Conservation (phyloP, 495 filamentous ascomycete genomes). For the Rhypophila decipiens region DNA sequence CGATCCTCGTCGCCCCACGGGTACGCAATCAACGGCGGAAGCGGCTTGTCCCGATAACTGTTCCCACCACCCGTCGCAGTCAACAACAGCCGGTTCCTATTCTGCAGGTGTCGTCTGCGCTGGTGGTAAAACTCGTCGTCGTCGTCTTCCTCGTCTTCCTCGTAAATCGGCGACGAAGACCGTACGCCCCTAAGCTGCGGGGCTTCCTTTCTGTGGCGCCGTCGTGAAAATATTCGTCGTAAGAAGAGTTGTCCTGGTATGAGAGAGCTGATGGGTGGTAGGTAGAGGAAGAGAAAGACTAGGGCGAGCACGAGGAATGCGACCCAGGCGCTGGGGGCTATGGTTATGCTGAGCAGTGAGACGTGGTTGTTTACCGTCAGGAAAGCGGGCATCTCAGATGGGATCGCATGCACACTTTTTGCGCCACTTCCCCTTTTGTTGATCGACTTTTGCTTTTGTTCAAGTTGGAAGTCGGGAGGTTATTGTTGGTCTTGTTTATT, state of each 20-base stretch:
- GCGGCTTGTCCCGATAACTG: slow-evolving; percentile 6
- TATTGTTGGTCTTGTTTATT: no score
- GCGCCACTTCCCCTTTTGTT: no score
- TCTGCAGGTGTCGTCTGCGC: slow-evolving; percentile 3
- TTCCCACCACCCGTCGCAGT: neutral
- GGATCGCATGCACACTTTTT: no score
- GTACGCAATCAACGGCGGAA: neutral
- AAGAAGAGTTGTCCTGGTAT: neutral
- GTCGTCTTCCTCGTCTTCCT: slow-evolving; percentile 1
- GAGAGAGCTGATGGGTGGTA: slow-evolving; percentile 22
- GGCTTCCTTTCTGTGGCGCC: neutral
- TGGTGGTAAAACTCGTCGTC: slow-evolving; percentile 7
- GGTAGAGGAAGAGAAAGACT: slow-evolving; percentile 43
- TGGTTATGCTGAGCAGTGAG: slow-evolving; percentile 45
- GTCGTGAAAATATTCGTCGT: slow-evolving; percentile 1
- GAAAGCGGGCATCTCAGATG: slow-evolving; percentile 44
- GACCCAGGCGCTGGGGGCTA: slow-evolving; percentile 49
- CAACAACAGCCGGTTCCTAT: no score
- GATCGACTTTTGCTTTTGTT: no score
- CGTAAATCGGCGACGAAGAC: neutral
- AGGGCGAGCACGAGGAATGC: slow-evolving; percentile 44
- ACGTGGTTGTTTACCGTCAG: slow-evolving; percentile 50
- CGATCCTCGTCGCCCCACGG: neutral
- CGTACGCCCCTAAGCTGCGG: neutral
- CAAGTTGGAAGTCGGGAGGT: no score